Conservation (phyloP, 495 filamentous ascomycete genomes). For the Xylaria curta region DNA sequence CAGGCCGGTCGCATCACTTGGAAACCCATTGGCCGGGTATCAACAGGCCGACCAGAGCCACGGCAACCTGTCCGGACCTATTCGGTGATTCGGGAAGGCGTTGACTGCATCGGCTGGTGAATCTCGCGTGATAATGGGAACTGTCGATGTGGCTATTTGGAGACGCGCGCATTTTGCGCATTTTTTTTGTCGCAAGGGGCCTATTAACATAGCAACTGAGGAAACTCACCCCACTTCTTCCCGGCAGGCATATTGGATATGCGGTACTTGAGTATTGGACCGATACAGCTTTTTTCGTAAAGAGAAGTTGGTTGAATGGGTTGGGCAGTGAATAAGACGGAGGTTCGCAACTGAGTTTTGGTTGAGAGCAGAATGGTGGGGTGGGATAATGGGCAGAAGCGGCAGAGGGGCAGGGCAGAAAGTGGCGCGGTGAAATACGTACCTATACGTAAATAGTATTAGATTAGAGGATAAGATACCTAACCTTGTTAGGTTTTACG, state of each 20-base stretch:
- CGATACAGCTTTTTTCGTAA: background rate
- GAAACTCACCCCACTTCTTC: conserved; percentile 47
- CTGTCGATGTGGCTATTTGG: conserved; percentile 27
- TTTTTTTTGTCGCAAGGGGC: background rate
- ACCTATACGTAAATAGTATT: background rate
- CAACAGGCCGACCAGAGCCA: conserved; percentile 29
- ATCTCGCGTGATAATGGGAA: conserved; percentile 25
- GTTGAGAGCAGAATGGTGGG: conserved; percentile 1
- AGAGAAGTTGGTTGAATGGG: background rate
- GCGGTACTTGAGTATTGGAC: conserved; percentile 1
- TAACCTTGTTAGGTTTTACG: too few relatives aligned
- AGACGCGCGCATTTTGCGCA: conserved; percentile 26
- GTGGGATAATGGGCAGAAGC: background rate
- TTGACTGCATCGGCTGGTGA: conserved; percentile 16
- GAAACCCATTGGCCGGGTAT: conserved; percentile 27
- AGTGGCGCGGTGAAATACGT: background rate
- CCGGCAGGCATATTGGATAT: conserved; percentile 39
- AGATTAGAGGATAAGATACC: background rate
- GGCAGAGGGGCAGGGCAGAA: background rate
- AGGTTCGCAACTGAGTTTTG: background rate
- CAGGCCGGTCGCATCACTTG: conserved; percentile 32
- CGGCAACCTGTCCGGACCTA: conserved; percentile 16
- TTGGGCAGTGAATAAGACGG: background rate
- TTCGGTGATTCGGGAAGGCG: conserved; percentile 15
- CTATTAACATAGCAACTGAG: background rate